Conservation (phyloP, 106 monocot species). For the Chionographis japonica region DNA sequence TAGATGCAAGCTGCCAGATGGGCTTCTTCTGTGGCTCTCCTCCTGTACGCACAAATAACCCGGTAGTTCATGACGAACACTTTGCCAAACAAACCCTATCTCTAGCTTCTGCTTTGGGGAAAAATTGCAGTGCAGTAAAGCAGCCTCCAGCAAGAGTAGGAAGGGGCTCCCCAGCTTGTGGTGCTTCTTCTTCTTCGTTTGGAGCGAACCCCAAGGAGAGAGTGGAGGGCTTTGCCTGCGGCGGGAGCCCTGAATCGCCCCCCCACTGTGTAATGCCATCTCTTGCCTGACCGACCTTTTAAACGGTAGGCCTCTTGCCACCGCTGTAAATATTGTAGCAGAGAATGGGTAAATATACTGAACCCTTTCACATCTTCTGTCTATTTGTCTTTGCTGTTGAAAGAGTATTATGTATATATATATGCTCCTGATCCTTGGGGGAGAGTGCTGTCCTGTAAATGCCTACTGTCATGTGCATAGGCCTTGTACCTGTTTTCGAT, state of each 20-base stretch:
- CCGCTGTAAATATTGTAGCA: too few relatives aligned
- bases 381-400: too few relatives aligned
- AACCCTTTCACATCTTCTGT: too few relatives aligned
- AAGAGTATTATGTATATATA: too few relatives aligned
- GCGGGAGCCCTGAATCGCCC: slow-evolving; percentile 13
- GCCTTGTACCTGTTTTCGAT: too few relatives aligned
- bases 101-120: slow-evolving; percentile 3
- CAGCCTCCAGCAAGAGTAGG: slow-evolving; percentile 11
- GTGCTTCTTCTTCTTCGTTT: slow-evolving; percentile 23
- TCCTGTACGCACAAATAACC: slow-evolving; percentile 44
- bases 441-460: too few relatives aligned
- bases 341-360: too few relatives aligned
- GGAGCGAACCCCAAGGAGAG: slow-evolving; percentile 39
- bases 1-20: slow-evolving; percentile 7
- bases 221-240: slow-evolving; percentile 53
- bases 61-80: slow-evolving; percentile 32
- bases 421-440: too few relatives aligned
- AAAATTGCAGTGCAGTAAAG: slow-evolving; percentile 4
- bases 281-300: slow-evolving; percentile 19
- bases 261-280: slow-evolving; percentile 21
- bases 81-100: slow-evolving; percentile 21
- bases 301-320: too few relatives aligned
- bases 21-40: slow-evolving; percentile 45
- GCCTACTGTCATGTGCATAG: too few relatives aligned
- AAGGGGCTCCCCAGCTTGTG: slow-evolving; percentile 24